Base-by-base conservation (phyloP, 2,329 filamentous ascomycete genomes). In the Cladosporium velox region DNA sequence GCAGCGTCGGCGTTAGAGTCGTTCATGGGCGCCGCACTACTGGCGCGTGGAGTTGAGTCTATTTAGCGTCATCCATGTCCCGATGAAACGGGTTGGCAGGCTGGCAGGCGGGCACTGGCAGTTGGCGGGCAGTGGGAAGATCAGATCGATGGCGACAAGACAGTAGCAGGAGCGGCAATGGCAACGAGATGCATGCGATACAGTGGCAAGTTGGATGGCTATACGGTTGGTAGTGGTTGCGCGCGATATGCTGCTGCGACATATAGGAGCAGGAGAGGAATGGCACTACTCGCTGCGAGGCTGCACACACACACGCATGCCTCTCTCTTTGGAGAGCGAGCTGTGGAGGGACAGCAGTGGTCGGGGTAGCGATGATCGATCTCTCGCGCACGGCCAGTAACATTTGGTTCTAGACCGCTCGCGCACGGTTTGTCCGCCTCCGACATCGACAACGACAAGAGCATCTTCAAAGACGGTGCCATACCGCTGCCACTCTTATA, bases 21-120 rank as follows among this genome's bases (percentile, higher is more conserved):
- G n/a, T 59, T 59, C 57, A 59, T 59, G 35, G 57, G 35, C 57
- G 55, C 55, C 34, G 34, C 57, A 38, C 52, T 55, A 28, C n/a
- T 47, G 41, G 41, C 41, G 41, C 41, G 41, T 47, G 41, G 41
- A 47, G n/a, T 47, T 47, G 41, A 21, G 41, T 47, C n/a, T 47
- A 47, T 47, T 47, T 47, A 47, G 41, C 41, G 41, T 47, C 41
- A 47, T 21, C 38, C 51, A 55, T 55, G 52, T 55, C 55, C 55
- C 34, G 32, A 34, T 21, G 55, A n/a, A 26, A 58, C 55, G 55
- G 55, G 30, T 32, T 15, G 34, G 30, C 34, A n/a, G 54, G 32
- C 54, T 32, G 21, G 32, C 55, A 26, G 34, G 24, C 49, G 6
- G 30, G 32, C n/a, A 58, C n/a, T 58, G 30, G n/a, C n/a, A 38